Base-by-base conservation (phyloP, 257 asterid genomes). In the Forsythia viridissima region DNA sequence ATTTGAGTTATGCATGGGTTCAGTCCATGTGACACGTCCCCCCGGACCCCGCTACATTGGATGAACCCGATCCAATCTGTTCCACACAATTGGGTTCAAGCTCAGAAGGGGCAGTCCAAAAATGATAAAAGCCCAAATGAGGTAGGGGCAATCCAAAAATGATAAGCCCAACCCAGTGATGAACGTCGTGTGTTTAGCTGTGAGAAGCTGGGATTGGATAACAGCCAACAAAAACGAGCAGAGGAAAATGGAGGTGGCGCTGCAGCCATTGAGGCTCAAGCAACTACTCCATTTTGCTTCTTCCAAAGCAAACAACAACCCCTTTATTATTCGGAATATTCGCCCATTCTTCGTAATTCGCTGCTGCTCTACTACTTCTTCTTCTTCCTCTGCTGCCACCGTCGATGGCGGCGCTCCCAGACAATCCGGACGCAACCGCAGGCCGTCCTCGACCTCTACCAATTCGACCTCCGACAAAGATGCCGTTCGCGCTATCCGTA, bases 401-500 rank as follows among this genome's bases (percentile, higher is more conserved):
- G 41, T 82, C 5, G 87, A 82, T 18, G 85, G 65, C 20, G 65
- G 63, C 65, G 39, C 76, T 12, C 70, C 80, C 15, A 42, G 44
- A 41, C 65, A 41, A 16, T 11, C 82, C 39, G 87, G 78, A 42
- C 91, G 94, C 73, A 80, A 82, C 82, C 88, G 99, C 57, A 79
- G 85, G 79, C 72, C 88, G 7, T 41, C 93, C 16, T 63, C 92
- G 0, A 69, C 78, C 30, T 46, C 95, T 71, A 73, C 90, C 41
- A 79, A 87, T 75, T 87, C 88, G 52, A 90, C 97, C 12, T 94
- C 98, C 7, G 98, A 94, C 76, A 90, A 90, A 84, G 99, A 94
- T 73, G 92, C 98, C 13, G 78, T 94, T 86, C 97, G 98, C 57
- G 87, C 93, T 52, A 93, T 93, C 43, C 97, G 98, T 41, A 88